Percentiles rank a stretch among this genome's conserved stretches.
These are phyloP conservation scores for Trichoderma endophyticum DNA, from an alignment of 2,329 filamentous ascomycete species.

Conservation along the genomic window DNA sequence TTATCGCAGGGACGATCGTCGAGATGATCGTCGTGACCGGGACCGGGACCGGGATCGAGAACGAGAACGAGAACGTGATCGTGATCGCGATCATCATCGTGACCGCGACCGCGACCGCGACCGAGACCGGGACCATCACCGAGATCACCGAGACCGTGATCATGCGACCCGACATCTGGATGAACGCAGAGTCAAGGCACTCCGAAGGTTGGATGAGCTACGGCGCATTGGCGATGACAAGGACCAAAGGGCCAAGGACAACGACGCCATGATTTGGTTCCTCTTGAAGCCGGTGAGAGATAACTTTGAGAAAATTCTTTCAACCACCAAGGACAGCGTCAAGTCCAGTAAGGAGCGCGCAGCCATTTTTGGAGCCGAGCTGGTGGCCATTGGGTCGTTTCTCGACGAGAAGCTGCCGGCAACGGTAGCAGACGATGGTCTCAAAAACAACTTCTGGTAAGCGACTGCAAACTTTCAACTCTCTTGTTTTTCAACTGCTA, in stretches of 20 bases:
- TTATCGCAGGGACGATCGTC: constrained; percentile 20
- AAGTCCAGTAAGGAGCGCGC: constrained; percentile 61
- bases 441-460: constrained; percentile 52
- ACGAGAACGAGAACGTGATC: constrained; percentile 22
- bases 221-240: constrained; percentile 48
- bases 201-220: constrained; percentile 42
- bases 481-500: constrained; percentile 18
- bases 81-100: constrained; percentile 23
- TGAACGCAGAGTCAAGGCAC: constrained; percentile 41
- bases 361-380: constrained; percentile 57
- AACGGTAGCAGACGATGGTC: constrained; percentile 38
- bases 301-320: constrained; percentile 57
- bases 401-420: constrained; percentile 48
- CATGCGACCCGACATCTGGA: constrained; percentile 34
- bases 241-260: constrained; percentile 45
- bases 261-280: constrained; percentile 47
- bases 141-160: constrained; percentile 34
- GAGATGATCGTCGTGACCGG: constrained; percentile 18
- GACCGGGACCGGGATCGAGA: constrained; percentile 24
- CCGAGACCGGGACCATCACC: constrained; percentile 31
- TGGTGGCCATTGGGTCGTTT: constrained; percentile 61
- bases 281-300: constrained; percentile 57
- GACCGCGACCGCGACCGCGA: constrained; percentile 32
- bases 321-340: constrained; percentile 60
- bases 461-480: constrained; percentile 22